These are phyloP conservation scores for Sclerotinia borealis DNA, from an alignment of 2,329 filamentous ascomycete genomes.

Conservation along the genomic window DNA sequence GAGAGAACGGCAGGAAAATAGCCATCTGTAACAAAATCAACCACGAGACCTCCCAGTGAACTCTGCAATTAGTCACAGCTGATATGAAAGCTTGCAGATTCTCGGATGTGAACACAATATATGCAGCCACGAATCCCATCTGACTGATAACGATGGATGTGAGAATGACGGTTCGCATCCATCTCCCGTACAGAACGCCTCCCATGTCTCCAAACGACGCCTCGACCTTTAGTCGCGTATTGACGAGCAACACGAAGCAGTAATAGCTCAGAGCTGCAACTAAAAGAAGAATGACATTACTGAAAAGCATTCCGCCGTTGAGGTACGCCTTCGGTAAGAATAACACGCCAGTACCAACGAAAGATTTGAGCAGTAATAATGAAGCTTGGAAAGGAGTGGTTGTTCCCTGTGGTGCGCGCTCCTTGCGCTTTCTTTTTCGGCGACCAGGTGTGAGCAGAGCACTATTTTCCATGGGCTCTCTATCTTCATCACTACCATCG, in stretches of 20 bases:
- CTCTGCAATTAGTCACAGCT: conserved; percentile 82
- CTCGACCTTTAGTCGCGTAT: conserved; percentile 75
- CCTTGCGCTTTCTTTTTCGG: conserved; percentile 69
- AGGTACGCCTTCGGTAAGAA: conserved; percentile 90
- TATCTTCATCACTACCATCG: conserved; percentile 56
- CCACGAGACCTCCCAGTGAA: conserved; percentile 77
- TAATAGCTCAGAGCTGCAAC: conserved; percentile 90
- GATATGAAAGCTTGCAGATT: conserved; percentile 93
- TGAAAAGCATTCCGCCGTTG: conserved; percentile 97
- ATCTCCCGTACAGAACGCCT: conserved; percentile 81
- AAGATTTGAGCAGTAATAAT: conserved; percentile 87
- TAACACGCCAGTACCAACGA: conserved; percentile 91
- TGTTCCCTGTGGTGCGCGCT: conserved; percentile 65
- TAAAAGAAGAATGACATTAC: conserved; percentile 78
- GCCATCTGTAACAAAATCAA: conserved; percentile 93
- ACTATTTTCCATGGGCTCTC: conserved; percentile 82
- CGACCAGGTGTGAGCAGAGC: conserved; percentile 72
- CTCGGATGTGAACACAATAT: conserved; percentile 94
- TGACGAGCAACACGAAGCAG: conserved; percentile 91
- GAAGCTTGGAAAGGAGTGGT: conserved; percentile 75
- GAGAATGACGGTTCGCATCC: conserved; percentile 83
- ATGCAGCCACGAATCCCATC: conserved; percentile 88
- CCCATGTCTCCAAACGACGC: conserved; percentile 99
- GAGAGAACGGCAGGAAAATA: conserved; percentile 88
- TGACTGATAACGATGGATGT: conserved; percentile 91